These are phyloP conservation scores for Sporothrix curviconia DNA, from an alignment of 2,329 filamentous ascomycete genomes.

Conservation along the genomic window DNA sequence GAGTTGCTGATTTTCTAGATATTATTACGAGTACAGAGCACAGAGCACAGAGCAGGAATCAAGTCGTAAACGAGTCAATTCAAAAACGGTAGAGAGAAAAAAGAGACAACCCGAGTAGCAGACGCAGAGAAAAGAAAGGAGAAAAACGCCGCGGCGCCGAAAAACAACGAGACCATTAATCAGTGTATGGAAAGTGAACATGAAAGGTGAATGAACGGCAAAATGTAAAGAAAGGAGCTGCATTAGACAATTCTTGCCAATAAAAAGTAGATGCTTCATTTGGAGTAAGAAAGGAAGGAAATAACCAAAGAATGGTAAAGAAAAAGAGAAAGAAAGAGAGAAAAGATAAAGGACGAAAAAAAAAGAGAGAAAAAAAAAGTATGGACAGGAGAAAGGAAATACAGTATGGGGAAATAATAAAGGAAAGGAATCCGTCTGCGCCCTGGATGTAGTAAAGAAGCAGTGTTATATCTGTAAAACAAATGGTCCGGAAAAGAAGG, in stretches of 20 bases:
- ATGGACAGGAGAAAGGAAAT: background rate
- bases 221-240: background rate
- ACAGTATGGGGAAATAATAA: slow-evolving; percentile 8
- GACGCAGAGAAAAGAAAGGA: background rate
- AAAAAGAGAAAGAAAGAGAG: background rate
- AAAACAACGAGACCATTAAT: background rate
- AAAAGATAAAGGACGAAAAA: background rate
- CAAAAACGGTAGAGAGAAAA: background rate
- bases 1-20: background rate
- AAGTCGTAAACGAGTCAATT: background rate
- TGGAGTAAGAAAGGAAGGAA: background rate
- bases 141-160: slow-evolving; percentile 3
- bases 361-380: background rate
- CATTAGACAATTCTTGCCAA: background rate
- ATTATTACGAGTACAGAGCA: background rate
- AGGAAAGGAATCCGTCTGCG: slow-evolving; percentile 12
- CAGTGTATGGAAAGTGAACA: background rate
- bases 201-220: background rate
- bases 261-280: background rate
- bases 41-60: no score
- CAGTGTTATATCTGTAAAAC: slow-evolving; percentile 7
- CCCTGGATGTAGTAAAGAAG: slow-evolving; percentile 8
- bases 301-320: background rate
- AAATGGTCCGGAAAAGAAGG: background rate
- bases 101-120: no score